phyloP scores from a whole-genome alignment of 768 basidiomycete genomes.

The Boletus sensibilis region DNA sequence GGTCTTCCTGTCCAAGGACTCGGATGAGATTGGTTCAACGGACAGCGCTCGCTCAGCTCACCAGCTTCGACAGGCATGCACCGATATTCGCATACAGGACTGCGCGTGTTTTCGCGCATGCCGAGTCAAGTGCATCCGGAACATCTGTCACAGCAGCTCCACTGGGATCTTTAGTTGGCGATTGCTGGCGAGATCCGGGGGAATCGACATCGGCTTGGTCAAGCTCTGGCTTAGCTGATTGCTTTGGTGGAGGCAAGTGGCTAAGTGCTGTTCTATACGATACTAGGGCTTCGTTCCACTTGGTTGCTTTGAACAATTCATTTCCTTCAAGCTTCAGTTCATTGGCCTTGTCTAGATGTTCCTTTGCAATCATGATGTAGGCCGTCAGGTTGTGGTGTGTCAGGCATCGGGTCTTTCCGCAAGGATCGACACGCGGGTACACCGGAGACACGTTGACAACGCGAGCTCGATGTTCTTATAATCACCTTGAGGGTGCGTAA shows the following conservation, averaged over 20 bases:
- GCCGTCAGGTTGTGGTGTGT: background rate
- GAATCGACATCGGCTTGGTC: constrained; percentile 20
- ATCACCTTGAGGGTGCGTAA: background rate
- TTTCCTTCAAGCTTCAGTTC: constrained; percentile 77
- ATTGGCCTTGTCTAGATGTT: constrained; percentile 49
- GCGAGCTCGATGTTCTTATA: background rate
- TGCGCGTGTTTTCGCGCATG: constrained; percentile 61
- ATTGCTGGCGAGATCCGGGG: constrained; percentile 14
- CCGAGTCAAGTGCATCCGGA: constrained; percentile 39
- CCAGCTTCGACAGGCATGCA: constrained; percentile 80
- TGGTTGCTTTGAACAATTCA: constrained; percentile 58
- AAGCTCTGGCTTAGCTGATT: constrained; percentile 17
- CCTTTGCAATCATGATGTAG: constrained; percentile 32
- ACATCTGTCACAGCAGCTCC: constrained; percentile 8
- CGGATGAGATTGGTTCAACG: background rate
- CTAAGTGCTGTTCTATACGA: constrained; percentile 70
- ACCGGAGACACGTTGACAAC: background rate
- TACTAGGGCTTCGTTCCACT: constrained; percentile 70
- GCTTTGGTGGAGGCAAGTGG: constrained; percentile 53
- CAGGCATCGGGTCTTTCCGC: background rate
- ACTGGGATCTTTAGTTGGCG: constrained; percentile 9
- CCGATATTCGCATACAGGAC: constrained; percentile 85
- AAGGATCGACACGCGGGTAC: background rate
- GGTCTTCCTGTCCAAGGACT: constrained; percentile 53
- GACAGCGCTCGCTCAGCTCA: constrained; percentile 34